Conservation (phyloP, 176 grass and related monocot species). For the Carex pumila region DNA sequence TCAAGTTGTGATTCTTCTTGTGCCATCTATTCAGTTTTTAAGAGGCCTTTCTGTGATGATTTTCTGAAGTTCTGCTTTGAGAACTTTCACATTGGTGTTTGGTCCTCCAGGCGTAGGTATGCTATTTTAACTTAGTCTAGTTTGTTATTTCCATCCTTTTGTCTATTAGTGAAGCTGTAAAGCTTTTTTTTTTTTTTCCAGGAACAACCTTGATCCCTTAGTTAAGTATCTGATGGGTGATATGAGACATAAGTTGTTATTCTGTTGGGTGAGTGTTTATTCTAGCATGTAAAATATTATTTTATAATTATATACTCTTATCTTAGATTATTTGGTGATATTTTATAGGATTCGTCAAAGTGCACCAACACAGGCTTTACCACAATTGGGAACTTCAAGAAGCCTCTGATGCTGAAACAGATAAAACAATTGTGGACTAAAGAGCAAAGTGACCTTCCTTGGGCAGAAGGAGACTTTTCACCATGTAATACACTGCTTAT, state of each 20-base stretch:
- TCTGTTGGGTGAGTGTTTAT: slow-evolving; percentile 65
- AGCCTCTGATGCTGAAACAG: slow-evolving; percentile 87
- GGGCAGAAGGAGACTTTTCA: slow-evolving; percentile 65
- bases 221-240: slow-evolving; percentile 60
- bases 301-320: not conserved
- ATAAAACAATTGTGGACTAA: slow-evolving; percentile 87
- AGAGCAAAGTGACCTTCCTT: slow-evolving; percentile 64
- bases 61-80: slow-evolving; percentile 80
- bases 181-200: slow-evolving; percentile 15
- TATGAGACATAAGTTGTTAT: slow-evolving; percentile 50
- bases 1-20: not conserved
- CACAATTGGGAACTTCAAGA: slow-evolving; percentile 49
- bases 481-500: slow-evolving; percentile 88
- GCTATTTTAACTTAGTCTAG: not conserved
- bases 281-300: not conserved
- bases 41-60: slow-evolving; percentile 49
- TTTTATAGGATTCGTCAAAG: slow-evolving; percentile 56
- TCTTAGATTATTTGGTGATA: slow-evolving; percentile 2
- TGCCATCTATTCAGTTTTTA: slow-evolving; percentile 51
- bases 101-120: slow-evolving; percentile 81
- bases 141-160: not conserved
- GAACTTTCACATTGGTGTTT: slow-evolving; percentile 70
- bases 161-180: slow-evolving; percentile 8
- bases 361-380: slow-evolving; percentile 57
- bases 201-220: slow-evolving; percentile 52